Percentiles rank a stretch among this genome's conserved stretches.
These are phyloP conservation scores for Xylariaceae sp. DNA, from an alignment of 2,329 filamentous ascomycete genomes.

Conservation along the genomic window DNA sequence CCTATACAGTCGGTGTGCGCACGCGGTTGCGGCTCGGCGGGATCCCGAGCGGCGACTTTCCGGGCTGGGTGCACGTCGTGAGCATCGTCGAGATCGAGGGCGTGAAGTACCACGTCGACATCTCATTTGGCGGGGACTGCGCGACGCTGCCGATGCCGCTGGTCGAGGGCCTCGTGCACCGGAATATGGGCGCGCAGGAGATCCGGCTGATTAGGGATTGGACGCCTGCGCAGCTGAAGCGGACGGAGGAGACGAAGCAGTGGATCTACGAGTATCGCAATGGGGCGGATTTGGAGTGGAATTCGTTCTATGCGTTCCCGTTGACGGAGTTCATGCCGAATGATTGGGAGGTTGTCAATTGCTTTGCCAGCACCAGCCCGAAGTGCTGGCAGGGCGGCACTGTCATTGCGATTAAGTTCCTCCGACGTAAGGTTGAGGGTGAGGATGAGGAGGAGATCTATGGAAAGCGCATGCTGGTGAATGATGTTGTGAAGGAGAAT, in stretches of 20 bases:
- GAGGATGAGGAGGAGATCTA: slow-evolving; percentile 41
- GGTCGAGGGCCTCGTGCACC: slow-evolving; percentile 36
- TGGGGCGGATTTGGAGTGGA: slow-evolving; percentile 46
- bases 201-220: slow-evolving; percentile 48
- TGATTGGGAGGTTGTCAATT: slow-evolving; percentile 60
- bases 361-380: slow-evolving; percentile 45
- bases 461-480: slow-evolving; percentile 49
- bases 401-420: slow-evolving; percentile 50
- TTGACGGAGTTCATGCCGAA: slow-evolving; percentile 57
- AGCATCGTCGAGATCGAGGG: slow-evolving; percentile 53
- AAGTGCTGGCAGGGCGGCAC: slow-evolving; percentile 50
- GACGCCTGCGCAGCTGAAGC: slow-evolving; percentile 41
- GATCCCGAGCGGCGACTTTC: slow-evolving; percentile 39
- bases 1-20: slow-evolving; percentile 53
- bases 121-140: slow-evolving; percentile 60
- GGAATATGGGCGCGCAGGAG: slow-evolving; percentile 51
- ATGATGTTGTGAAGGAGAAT: slow-evolving; percentile 49
- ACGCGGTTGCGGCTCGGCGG: slow-evolving; percentile 38
- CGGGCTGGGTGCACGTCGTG: slow-evolving; percentile 55
- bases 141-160: slow-evolving; percentile 54
- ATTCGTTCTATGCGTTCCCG: slow-evolving; percentile 59
- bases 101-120: slow-evolving; percentile 51
- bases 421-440: slow-evolving; percentile 33
- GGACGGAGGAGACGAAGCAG: slow-evolving; percentile 40
- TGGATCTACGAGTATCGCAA: slow-evolving; percentile 62